A percentile compares a stretch with the other conserved stretches of the same genome.
phyloP scores from a whole-genome alignment of 202 grass and related monocot species.

The Digitaria exilis region DNA sequence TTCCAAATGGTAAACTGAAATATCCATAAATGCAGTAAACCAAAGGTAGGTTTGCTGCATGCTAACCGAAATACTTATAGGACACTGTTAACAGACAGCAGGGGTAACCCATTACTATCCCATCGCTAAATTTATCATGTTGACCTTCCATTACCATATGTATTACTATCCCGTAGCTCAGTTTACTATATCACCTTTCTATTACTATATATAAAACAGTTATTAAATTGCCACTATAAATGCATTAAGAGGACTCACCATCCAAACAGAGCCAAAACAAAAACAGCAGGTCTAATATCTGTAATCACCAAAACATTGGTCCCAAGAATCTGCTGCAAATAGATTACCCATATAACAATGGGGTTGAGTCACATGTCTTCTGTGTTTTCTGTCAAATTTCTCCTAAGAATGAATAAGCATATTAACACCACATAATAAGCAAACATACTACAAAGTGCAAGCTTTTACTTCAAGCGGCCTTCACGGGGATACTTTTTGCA shows the following conservation, averaged over 20 bases:
- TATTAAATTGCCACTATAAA: not conserved
- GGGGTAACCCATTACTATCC: no score
- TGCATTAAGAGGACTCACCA: not conserved
- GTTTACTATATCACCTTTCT: no score
- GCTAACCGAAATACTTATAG: not conserved
- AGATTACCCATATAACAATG: not conserved
- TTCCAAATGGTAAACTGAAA: not conserved
- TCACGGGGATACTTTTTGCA: not conserved
- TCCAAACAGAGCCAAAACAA: not conserved
- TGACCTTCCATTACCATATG: not conserved
- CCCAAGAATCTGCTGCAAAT: not conserved
- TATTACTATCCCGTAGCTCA: no score
- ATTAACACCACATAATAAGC: no score
- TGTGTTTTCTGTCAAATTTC: not conserved
- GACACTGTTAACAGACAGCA: not conserved
- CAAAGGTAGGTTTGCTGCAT: not conserved
- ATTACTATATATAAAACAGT: not conserved
- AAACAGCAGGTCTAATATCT: no score
- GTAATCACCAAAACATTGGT: no score
- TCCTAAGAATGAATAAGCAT: not conserved
- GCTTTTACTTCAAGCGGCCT: not conserved
- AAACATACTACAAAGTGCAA: not conserved
- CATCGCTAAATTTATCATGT: not conserved
- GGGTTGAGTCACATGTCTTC: no score
- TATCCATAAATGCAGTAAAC: not conserved